phyloP scores from a whole-genome alignment of 2,329 filamentous ascomycete species.

The Colletotrichum cereale region DNA sequence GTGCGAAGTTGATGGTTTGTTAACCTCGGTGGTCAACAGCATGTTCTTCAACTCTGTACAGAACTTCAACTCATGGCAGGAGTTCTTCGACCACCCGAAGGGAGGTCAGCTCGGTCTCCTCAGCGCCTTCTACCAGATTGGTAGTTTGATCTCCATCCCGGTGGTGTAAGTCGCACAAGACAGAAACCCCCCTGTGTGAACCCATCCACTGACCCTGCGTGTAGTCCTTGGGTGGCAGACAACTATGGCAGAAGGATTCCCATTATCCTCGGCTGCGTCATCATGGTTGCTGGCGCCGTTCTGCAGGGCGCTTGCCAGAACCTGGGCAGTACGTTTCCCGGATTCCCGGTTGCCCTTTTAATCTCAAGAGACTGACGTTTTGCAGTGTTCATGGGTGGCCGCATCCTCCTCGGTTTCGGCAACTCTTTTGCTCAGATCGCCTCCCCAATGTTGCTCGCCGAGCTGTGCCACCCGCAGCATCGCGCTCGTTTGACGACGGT shows the following conservation, averaged over 20 bases:
- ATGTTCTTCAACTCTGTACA: constrained; percentile 61
- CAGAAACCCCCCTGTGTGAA: neutral
- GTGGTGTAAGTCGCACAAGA: constrained; percentile 59
- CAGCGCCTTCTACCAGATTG: constrained; percentile 70
- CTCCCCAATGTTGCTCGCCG: constrained; percentile 65
- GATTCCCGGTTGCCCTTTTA: neutral
- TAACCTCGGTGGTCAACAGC: constrained; percentile 44
- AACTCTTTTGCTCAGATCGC: constrained; percentile 65
- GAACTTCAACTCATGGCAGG: constrained; percentile 59
- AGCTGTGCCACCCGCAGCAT: constrained; percentile 64
- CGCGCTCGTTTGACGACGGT: constrained; percentile 64
- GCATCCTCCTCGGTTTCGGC: constrained; percentile 70
- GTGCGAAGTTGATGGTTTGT: neutral
- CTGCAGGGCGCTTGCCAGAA: constrained; percentile 66
- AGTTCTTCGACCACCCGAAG: constrained; percentile 61
- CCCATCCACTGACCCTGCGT: neutral
- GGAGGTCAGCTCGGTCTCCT: constrained; percentile 63
- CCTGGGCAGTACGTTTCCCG: constrained; percentile 47
- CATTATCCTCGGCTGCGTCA: constrained; percentile 65
- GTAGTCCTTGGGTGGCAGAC: constrained; percentile 65
- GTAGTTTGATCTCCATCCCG: constrained; percentile 68
- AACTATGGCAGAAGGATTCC: constrained; percentile 64
- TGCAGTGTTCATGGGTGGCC: constrained; percentile 60
- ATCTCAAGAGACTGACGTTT: neutral
- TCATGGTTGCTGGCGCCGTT: constrained; percentile 68